Evolutionary conservation across 2,329 filamentous ascomycete genomes (phyloP), one percentile per base, ranked within the genome.

Genomic region (Verticillium albo-atrum): DNA sequence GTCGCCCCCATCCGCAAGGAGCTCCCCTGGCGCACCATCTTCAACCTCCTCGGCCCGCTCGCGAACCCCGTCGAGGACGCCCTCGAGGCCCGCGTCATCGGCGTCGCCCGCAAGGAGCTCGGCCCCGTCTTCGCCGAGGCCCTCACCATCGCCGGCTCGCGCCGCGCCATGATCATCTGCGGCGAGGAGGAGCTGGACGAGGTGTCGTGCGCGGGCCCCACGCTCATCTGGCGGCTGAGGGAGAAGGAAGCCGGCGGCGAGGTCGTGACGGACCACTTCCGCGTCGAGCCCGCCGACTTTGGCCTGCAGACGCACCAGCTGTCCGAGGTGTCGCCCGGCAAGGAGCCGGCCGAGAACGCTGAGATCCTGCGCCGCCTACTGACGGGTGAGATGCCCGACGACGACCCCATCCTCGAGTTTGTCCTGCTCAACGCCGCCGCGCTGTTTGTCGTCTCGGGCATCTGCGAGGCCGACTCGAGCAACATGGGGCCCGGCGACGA

Each of bases 101-200:
- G 95, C 62, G 94, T 99, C 28, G 94, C 93, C 17, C 87, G 95
- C 63, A 85, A 89, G 70, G 90, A 92, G 66, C 86, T 99, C 23
- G 95, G 94, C 1, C 89, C 89, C 2, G 89, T 96, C 9, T 99
- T 97, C 71, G 91, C 91, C 2, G 90, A 97, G 66, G 92, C 94
- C 0, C 78, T 99, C 56, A 83, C 82, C 35, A 81, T 95, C 65
- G 84, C 86, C 17, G 93, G 93, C 27, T 87, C 86, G 50, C 86
- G 80, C 63, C 98, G 97, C 74, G 93, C 91, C 3, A 79, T 99
- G 74, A 85, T 99, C 25, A 90, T 98, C 20, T 99, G 94, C 70
- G 95, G 95, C 51, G 89, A 90, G 65, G 96, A 98, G 77, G 92
- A 98, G 67, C 85, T 99, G 30, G 95, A 99, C 71, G 95, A 99